These are phyloP conservation scores for Aureobasidium vineae DNA, from an alignment of 2,329 filamentous ascomycete genomes.

Conservation along the genomic window DNA sequence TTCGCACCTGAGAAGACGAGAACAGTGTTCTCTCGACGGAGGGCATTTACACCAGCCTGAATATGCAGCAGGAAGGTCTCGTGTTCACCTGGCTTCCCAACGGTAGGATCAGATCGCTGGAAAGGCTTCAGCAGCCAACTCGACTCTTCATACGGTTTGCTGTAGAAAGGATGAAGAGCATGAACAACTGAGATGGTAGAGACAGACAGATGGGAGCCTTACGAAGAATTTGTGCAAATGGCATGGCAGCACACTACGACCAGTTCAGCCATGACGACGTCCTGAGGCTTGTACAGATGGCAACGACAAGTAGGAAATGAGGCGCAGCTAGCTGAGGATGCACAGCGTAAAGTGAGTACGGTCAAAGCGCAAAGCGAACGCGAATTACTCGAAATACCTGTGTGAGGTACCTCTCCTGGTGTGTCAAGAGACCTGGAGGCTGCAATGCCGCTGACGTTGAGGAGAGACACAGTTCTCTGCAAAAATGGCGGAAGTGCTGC, in stretches of 20 bases:
- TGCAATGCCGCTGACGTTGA: background rate
- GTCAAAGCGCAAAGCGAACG: constrained; percentile 7
- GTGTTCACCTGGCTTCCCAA: constrained; percentile 62
- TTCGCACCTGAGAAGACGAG: constrained; percentile 71
- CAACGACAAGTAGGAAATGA: constrained; percentile 2
- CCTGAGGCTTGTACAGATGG: background rate
- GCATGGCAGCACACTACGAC: constrained; percentile 83
- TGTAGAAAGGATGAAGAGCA: background rate
- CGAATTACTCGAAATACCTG: background rate
- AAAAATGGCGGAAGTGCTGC: background rate
- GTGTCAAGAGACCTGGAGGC: background rate
- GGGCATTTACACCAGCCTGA: constrained; percentile 58
- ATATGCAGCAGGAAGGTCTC: constrained; percentile 77
- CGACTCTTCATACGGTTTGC: constrained; percentile 38
- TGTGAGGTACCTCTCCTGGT: background rate
- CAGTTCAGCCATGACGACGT: constrained; percentile 47
- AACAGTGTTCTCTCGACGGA: constrained; percentile 50
- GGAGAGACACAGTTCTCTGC: background rate
- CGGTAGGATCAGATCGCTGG: constrained; percentile 51
- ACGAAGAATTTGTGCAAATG: constrained; percentile 52
- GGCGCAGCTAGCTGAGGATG: constrained; percentile 5
- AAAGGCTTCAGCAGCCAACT: constrained; percentile 70
- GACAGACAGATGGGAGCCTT: background rate
- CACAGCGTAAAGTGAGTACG: constrained; percentile 1
- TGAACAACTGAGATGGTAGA: background rate